Evolutionary conservation across 208 protist species (phyloP).

Genomic region (Porcisia deanei): DNA sequence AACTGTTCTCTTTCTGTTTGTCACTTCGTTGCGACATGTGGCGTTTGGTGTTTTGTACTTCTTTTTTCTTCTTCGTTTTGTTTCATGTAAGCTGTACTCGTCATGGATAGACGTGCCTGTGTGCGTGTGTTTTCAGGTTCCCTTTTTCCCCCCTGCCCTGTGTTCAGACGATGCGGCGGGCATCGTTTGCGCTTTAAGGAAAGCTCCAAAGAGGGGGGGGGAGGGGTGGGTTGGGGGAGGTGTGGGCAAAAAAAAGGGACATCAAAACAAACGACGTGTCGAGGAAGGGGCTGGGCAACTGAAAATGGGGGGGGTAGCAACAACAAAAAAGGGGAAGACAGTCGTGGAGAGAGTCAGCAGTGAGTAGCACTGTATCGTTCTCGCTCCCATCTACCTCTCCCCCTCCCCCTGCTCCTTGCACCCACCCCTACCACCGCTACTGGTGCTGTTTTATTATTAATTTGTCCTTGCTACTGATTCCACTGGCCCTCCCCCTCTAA

Average conservation of each 20-base stretch:
- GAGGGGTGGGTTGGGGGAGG: too few species aligned
- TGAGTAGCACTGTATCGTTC: not conserved
- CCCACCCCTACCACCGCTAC: not conserved
- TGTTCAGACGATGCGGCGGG: too few species aligned
- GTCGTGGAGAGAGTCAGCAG: not conserved
- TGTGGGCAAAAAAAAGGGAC: too few species aligned
- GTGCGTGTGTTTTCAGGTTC: too few species aligned
- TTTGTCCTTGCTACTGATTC: not conserved
- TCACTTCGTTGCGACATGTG: not conserved
- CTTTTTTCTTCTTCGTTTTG: not conserved
- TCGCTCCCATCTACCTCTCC: not conserved
- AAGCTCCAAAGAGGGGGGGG: too few species aligned
- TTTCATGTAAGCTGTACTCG: not conserved
- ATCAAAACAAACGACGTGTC: too few species aligned
- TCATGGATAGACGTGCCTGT: not conserved
- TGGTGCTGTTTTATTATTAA: not conserved
- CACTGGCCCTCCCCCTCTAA: not conserved
- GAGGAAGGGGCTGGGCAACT: not conserved
- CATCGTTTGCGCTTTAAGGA: too few species aligned
- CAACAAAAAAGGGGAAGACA: not conserved
- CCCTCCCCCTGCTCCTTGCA: not conserved
- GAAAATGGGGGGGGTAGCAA: not conserved
- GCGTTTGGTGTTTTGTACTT: not conserved
- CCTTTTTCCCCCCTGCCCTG: too few species aligned
- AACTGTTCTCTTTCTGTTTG: not conserved